Base-by-base conservation (phyloP, 441 rosid species). In the Euphorbia corollata region DNA sequence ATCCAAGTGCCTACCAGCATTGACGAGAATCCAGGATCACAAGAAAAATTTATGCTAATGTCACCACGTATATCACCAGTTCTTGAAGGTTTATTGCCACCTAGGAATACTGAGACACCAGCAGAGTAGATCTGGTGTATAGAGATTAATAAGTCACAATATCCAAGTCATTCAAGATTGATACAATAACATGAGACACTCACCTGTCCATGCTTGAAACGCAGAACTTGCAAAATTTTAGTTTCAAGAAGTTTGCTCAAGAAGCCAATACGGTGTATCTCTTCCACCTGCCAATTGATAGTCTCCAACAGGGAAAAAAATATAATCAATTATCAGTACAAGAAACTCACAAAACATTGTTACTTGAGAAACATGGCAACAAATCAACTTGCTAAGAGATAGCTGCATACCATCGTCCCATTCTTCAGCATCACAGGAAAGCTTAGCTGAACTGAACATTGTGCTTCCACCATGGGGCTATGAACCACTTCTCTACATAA, bases 401-500 rank as follows among this genome's bases (percentile, higher is more conserved):
- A 73, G 61, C 41, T 67, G 69, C 71, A 64, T 75, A 92, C 98
- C 97, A 84, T 84, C 68, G 86, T 77, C 78, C 93, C 98, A 78
- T 90, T 90, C 76, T 86, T 90, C 83, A 92, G 78, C 78, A 83
- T 88, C 69, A 92, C 86, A 53, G 98, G 98, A 87, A 90, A 92
- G 85, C 96, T 88, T 74, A 90, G 78, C 86, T 90, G 93, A 77
- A 90, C 97, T 32, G 90, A 90, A 73, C 98, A 87, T 66, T 92
- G 98, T 59, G 87, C 98, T 84, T 90, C 93, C 18, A 92, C 98
- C 97, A 92, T 92, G 34, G 89, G 93, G 76, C 97, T 92, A 67
- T 68, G 80, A 54, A 92, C 97, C 55, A 84, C 85, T 79, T 92
- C 96, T 79, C 98, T 92, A 72, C 68, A 77, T 71, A 71, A 68